Evolutionary conservation across 345 rosid genomes (phyloP).

Genomic region (Clarkia xantiana): DNA sequence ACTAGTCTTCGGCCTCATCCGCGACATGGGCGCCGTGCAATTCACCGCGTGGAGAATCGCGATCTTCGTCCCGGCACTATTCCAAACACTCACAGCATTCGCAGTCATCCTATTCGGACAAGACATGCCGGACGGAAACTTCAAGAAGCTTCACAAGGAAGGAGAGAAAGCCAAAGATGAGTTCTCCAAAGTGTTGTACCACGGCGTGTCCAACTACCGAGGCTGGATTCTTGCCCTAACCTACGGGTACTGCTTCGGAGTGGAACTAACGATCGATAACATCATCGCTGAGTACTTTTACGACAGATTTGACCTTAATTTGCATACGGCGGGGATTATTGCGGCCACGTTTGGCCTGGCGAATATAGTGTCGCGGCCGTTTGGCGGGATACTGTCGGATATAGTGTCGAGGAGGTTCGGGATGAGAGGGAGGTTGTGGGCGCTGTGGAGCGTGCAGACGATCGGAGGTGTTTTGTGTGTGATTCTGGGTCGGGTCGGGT

Average conservation of each 20-base stretch:
- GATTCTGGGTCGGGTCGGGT: conserved; percentile 31
- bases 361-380: conserved; percentile 62
- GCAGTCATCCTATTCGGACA: conserved; percentile 58
- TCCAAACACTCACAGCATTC: conserved; percentile 59
- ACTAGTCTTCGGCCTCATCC: conserved; percentile 36
- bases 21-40: conserved; percentile 39
- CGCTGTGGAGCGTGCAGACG: conserved; percentile 65
- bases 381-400: conserved; percentile 67
- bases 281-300: conserved; percentile 78
- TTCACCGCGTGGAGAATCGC: conserved; percentile 90
- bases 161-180: conserved; percentile 59
- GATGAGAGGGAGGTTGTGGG: conserved; percentile 85
- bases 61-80: conserved; percentile 66
- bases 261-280: conserved; percentile 74
- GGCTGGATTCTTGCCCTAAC: conserved; percentile 80
- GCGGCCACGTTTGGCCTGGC: conserved; percentile 85
- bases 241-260: conserved; percentile 91
- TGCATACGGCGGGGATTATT: conserved; percentile 69
- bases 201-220: conserved; percentile 55
- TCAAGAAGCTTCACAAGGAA: conserved; percentile 32
- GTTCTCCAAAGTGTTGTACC: conserved; percentile 26
- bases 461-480: conserved; percentile 58
- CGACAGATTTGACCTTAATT: conserved; percentile 58
- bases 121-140: conserved; percentile 79
- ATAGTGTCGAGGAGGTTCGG: conserved; percentile 45